Percentiles rank a stretch among this genome's conserved stretches.
phyloP scores from a whole-genome alignment of 2,329 filamentous ascomycete genomes.

The Aspergillus spinulosporus region DNA sequence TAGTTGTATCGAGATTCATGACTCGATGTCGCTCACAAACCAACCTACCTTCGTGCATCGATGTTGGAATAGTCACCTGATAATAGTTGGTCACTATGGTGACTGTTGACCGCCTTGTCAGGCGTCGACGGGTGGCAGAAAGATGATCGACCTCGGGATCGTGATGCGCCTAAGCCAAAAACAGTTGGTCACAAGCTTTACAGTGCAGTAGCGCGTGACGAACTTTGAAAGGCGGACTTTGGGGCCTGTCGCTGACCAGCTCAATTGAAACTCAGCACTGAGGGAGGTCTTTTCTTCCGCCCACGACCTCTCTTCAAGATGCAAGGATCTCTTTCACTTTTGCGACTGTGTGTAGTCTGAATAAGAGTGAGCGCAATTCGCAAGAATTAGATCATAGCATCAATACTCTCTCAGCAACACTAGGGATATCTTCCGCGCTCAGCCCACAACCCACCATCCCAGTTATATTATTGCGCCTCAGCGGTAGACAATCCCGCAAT shows the following conservation, averaged over 20 bases:
- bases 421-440: constrained; percentile 13
- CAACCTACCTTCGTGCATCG: too few species aligned
- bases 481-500: constrained; percentile 22
- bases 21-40: too few species aligned
- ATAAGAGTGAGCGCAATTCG: constrained; percentile 4
- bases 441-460: constrained; percentile 12
- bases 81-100: too few species aligned
- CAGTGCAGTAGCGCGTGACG: constrained; percentile 17
- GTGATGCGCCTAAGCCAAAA: background rate
- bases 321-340: background rate
- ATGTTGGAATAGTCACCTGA: too few species aligned
- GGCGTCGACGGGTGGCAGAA: background rate
- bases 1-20: too few species aligned
- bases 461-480: constrained; percentile 2
- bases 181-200: constrained; percentile 8
- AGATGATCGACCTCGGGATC: background rate
- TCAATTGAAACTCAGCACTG: background rate
- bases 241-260: background rate
- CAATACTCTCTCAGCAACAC: constrained; percentile 9
- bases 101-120: constrained; percentile 16
- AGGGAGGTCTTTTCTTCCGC: background rate
- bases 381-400: background rate
- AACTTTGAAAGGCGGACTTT: background rate
- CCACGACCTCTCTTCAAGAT: background rate
- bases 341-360: background rate